Evolutionary conservation across 495 filamentous ascomycete genomes (phyloP), one percentile per base, ranked within the genome.

Genomic region (Antarctomyces pellizariae): DNA sequence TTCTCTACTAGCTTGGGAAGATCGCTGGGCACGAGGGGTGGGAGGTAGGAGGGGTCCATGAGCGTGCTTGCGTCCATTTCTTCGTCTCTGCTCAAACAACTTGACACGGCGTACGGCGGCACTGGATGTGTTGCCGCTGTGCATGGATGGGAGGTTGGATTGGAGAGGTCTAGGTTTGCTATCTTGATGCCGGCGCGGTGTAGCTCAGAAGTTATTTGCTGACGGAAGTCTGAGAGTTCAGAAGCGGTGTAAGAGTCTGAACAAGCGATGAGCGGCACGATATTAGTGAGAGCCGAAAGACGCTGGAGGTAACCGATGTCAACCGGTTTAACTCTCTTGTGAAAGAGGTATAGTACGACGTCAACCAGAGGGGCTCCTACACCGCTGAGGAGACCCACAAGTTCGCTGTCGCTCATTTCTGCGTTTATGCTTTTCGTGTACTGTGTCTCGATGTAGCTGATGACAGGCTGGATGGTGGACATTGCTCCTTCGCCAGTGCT

Each of bases 51-150:
- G 2, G 89, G 70, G 24, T 67, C 79, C 86, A 99, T 99, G 8
- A 99, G 57, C 0, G 86, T 63, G 39, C 77, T 89, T 15, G 86
- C 86, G 41, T 99, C 86, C 79, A 99, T 92, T 24, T 60, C 72
- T 13, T 92, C 82, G 45, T 99, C 82, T 26, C 64, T 64, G 7
- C 64, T 67, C 19, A 68, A 59, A 7, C 64, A 65, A 11, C 77
- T 89, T 13, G 89, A 95, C 21, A 92, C 62, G 5, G 80, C 70
- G 45, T 75, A 91, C 5, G 79, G 69, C 36, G 50, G 36, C 34
- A 41, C 39, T 13, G 39, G 48, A 22, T 35, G 36, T n/a, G 36
- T 32, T 19, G 35, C 30, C 25, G 32, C 22, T 11, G 32, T 19
- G 21, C 38, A 23, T 33, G 41, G 50, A 10, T 47, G 38, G 9